Base-by-base conservation (phyloP, 192 early-diverging fungal genomes). In the Podila minutissima region DNA sequence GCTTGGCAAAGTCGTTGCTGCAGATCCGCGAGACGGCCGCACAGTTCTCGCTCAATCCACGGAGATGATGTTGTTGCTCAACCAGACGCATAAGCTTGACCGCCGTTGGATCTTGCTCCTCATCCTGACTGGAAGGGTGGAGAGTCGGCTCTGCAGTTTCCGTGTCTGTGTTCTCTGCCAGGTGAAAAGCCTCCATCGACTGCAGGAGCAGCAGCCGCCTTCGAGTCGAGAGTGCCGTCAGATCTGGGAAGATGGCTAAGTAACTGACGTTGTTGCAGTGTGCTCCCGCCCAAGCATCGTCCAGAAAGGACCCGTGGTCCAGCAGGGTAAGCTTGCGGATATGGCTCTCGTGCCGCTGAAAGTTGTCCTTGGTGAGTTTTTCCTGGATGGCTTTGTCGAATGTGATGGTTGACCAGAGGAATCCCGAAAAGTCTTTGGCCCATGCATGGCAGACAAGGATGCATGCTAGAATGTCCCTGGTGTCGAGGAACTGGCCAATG, bases 1-100 rank as follows among this genome's bases (percentile, higher is more conserved):
- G 74, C 48, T 60, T 53, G 3, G 68, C 28, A n/a, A 76, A 76
- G n/a, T 66, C 62, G 55, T 66, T 76, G 5, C 74, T 62, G 38
- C 70, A 68, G 33, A 61, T 66, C n/a, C 63, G 50, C 38, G 74
- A 76, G 67, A 76, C 70, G 32, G 69, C 63, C 33, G 69, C 74
- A 62, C 68, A 76, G 28, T 35, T 66, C 55, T 76, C 74, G 13
- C 67, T 66, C 58, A 76, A 63, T 11, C 57, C 62, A 17, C 35
- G 46, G 22, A 76, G 63, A 19, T 51, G 62, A 9, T 31, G 74
- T 29, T 76, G 69, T 50, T 59, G 20, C 38, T 66, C 31, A 5
- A 76, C 65, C 5, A 76, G 63, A 6, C 63, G 74, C 26, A 76
- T 76, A 51, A 46, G 41, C 41, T 46, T 46, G 11, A 15, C 15